A percentile compares a stretch with the other conserved stretches of the same genome.
Evolutionary conservation across 2,329 filamentous ascomycete species (phyloP).

Genomic region (Sporothrix variecibatus): DNA sequence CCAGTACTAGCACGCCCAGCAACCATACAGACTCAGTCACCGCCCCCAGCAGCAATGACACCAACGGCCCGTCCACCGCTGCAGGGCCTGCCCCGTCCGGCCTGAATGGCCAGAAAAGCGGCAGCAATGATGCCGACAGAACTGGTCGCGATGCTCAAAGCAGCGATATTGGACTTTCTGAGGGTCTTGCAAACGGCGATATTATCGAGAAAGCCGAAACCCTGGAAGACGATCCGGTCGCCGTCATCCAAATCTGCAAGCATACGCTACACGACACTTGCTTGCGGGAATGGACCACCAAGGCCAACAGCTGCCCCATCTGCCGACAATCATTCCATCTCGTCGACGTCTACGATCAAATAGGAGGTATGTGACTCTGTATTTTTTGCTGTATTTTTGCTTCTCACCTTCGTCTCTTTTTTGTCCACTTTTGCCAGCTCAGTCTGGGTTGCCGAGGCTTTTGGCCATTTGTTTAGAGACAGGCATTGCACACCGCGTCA

Average conservation of each 20-base stretch:
- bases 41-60: slow-evolving; percentile 15
- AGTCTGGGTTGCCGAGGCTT: neutral
- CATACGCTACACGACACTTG: slow-evolving; percentile 93
- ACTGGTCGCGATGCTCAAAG: neutral
- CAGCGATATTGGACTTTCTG: neutral
- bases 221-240: slow-evolving; percentile 50
- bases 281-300: slow-evolving; percentile 90
- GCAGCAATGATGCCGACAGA: slow-evolving; percentile 8
- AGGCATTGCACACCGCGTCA: neutral
- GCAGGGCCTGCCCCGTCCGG: neutral
- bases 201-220: slow-evolving; percentile 34
- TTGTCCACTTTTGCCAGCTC: neutral
- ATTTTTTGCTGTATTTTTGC: neutral
- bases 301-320: slow-evolving; percentile 97
- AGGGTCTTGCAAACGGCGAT: slow-evolving; percentile 14
- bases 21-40: neutral
- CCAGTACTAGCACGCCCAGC: slow-evolving; percentile 4
- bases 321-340: slow-evolving; percentile 89
- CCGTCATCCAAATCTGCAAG: slow-evolving; percentile 72
- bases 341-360: slow-evolving; percentile 77
- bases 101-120: neutral
- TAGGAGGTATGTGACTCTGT: slow-evolving; percentile 63
- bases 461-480: neutral
- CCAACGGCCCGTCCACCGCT: slow-evolving; percentile 7
- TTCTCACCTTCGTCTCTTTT: neutral